Evolutionary conservation across 306 rosid genomes (phyloP), one percentile per base, ranked within the genome.

Genomic region (Gynostemma pentaphyllum): DNA sequence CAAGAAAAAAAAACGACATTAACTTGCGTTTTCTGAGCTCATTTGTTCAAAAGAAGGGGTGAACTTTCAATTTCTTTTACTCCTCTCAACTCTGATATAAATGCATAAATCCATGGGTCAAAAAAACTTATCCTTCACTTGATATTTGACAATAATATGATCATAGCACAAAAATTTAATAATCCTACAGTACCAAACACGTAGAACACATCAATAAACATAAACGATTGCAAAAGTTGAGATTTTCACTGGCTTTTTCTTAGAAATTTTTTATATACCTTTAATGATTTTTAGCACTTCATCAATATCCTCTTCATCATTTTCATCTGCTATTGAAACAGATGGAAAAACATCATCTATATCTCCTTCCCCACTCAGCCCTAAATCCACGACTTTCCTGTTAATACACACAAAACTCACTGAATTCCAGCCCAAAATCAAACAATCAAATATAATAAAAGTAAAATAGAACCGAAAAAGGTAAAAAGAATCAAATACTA

Each of bases 231-330:
- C 24, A 55, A 16, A 32, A 51, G 47, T 62, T 15, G 8, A 2
- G 39, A 26, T 62, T 39, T 16, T 28, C 10, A 26, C 13, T 19
- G 45, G 22, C 7, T 1, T 41, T 51, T 18, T 28, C 56, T 27
- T 1, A 45, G 45, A 67, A 64, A 7, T 44, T 8, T 6, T 16
- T 9, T 46, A 64, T 63, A 27, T 32, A 87, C 96, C 96, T 76
- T 78, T 48, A 24, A 88, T 73, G 39, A 67, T 66, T 16, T 57
- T 77, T 30, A 72, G 80, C 52, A 91, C 81, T 59, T 50, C 56
- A 10, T 66, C 82, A 59, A 66, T 69, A 23, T 29, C 69, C n/a
- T 69, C 68, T 21, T 51, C 84, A 54, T 79, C 85, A 16, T 27
- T 59, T 41, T 68, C 69, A 70, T 82, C 81, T 53, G 52, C 56